Evolutionary conservation across 192 early-diverging fungal genomes (phyloP), one percentile per base, ranked within the genome.

Genomic region (Backusella luteola): DNA sequence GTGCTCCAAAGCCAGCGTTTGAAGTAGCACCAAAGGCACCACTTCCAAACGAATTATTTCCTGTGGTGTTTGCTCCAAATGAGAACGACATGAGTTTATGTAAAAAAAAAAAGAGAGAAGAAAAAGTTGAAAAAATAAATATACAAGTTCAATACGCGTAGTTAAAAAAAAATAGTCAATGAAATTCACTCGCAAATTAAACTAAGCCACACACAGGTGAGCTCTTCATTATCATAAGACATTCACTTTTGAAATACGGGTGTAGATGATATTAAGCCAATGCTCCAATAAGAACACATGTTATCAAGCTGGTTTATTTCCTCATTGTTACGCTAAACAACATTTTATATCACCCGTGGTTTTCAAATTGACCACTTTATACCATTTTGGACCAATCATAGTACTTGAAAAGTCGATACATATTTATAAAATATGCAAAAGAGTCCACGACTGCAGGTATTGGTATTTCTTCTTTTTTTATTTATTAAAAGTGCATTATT

Each of bases 61-160:
- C 59, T 14, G 56, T 39, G 34, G 26, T 56, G 21, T 70, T 36
- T 70, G 73, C 73, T 74, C 73, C 73, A 44, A 74, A 74, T 74
- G 73, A 39, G 41, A 74, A 74, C 19, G 73, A 21, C 73, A 74
- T 74, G 6, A 32, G 59, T 38, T 44, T 44, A 44, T 44, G 1
- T 44, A 12, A 29, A 29, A 29, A 29, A 52, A 49, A 17, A 63
- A 29, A 63, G 26, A 14, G 12, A 4, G 26, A 63, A 63, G 26
- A 14, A 29, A 63, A 63, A 23, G 56, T 14, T 63, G 56, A 63
- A 63, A 32, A 59, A 63, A 63, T 63, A 26, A 44, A 44, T 63
- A 53, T 15, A 63, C 56, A 63, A 44, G 42, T 44, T 44, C 42
- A 44, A 29, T 29, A 29, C 56, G 56, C 56, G 56, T 63, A 63